Conservation (phyloP, 495 filamentous ascomycete genomes). For the Wilcoxina mikolae region DNA sequence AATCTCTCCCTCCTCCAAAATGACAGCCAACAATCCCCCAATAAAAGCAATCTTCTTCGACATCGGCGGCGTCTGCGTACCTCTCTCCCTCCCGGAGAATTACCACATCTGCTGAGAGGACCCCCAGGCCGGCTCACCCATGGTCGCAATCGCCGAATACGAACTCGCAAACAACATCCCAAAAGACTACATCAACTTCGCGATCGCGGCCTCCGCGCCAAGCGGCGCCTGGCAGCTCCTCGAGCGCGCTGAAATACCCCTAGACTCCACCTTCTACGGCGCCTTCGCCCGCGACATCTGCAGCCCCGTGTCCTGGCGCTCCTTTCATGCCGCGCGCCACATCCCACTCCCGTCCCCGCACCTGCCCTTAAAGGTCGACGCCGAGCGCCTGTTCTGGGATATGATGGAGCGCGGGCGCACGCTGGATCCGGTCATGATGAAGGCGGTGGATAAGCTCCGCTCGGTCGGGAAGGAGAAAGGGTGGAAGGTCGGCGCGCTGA, state of each 20-base stretch:
- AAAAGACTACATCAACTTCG: conserved; percentile 76
- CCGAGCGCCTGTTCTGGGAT: conserved; percentile 67
- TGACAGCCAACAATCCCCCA: too few species aligned
- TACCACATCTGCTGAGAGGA: not conserved
- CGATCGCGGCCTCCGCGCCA: conserved; percentile 56
- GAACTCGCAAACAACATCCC: conserved; percentile 62
- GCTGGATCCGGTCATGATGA: conserved; percentile 76
- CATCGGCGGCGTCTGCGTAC: conserved; percentile 91
- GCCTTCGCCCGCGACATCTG: conserved; percentile 62
- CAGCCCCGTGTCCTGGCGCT: conserved; percentile 48
- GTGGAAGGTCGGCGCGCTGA: conserved; percentile 51
- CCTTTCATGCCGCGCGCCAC: conserved; percentile 34
- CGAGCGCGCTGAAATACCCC: conserved; percentile 56
- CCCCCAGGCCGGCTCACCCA: conserved; percentile 47
- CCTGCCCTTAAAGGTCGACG: conserved; percentile 47
- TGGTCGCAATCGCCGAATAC: conserved; percentile 84
- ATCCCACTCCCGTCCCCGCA: conserved; percentile 2
- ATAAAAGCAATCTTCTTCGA: conserved; percentile 80
- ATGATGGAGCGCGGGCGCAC: conserved; percentile 69
- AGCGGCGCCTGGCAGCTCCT: conserved; percentile 74
- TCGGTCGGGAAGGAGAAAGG: conserved; percentile 46
- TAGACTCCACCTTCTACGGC: conserved; percentile 61
- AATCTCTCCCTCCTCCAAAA: too few species aligned
- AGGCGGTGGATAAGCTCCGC: conserved; percentile 57
- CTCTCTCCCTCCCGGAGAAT: conserved; percentile 27